These are phyloP conservation scores for Paramecium sexaurelia DNA, from an alignment of 73 alveolate species.

Conservation along the genomic window DNA sequence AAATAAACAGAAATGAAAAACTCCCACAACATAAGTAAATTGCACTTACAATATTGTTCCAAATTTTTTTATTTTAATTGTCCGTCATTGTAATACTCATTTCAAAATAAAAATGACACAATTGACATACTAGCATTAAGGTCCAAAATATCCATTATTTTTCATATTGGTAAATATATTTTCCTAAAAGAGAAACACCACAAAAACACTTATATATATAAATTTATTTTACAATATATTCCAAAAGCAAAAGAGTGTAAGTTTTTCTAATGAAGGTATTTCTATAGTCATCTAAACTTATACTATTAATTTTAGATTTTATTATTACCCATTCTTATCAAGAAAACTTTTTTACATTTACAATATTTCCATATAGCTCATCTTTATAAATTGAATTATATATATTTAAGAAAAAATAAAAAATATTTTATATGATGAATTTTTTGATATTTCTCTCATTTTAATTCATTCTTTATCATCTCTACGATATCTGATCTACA, in stretches of 20 bases:
- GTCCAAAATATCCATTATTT: neutral
- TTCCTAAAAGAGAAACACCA: neutral
- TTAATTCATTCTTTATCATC: neutral
- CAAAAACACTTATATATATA: neutral
- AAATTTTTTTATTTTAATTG: neutral
- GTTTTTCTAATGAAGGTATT: neutral
- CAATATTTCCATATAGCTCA: constrained; percentile 18
- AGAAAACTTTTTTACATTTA: neutral
- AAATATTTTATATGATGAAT: neutral
- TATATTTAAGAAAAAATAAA: neutral
- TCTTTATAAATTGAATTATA: neutral
- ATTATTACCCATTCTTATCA: constrained; percentile 2
- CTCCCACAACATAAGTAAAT: neutral
- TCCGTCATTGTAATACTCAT: neutral
- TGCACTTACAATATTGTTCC: neutral
- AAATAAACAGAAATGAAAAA: neutral
- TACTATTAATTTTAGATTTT: neutral
- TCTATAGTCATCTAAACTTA: neutral
- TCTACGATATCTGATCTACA: constrained; percentile 18
- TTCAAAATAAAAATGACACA: constrained; percentile 11
- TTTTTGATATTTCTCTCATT: neutral
- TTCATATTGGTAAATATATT: neutral
- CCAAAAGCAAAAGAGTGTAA: neutral
- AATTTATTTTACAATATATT: neutral
- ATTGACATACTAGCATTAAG: neutral